Conservation (phyloP, 345 rosid species). For the Euphorbia peplus region DNA sequence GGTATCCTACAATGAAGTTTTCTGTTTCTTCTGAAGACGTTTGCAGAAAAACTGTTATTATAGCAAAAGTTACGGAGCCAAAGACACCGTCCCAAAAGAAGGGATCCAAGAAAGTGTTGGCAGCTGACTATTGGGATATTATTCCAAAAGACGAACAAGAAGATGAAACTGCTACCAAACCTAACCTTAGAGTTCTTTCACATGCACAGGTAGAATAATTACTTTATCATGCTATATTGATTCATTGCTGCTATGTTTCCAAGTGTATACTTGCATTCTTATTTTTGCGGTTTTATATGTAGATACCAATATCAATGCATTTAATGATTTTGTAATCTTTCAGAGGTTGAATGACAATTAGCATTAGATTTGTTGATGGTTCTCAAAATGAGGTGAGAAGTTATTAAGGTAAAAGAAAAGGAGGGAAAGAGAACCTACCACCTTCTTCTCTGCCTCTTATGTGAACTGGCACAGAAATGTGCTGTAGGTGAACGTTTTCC, state of each 20-base stretch:
- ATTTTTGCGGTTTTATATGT: background rate
- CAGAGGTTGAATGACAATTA: background rate
- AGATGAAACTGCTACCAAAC: slow-evolving; percentile 48
- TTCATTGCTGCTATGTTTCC: background rate
- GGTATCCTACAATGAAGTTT: slow-evolving; percentile 83
- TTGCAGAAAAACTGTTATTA: slow-evolving; percentile 50
- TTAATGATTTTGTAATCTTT: background rate
- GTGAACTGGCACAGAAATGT: no score
- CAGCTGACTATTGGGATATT: slow-evolving; percentile 80
- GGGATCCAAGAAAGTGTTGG: slow-evolving; percentile 36
- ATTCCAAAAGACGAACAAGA: slow-evolving; percentile 52
- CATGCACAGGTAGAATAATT: slow-evolving; percentile 64
- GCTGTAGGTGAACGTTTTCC: background rate
- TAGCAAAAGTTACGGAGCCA: slow-evolving; percentile 55
- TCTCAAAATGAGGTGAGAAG: background rate
- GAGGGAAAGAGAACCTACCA: no score
- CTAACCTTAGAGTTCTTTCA: slow-evolving; percentile 53
- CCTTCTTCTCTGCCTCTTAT: no score
- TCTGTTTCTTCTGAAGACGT: slow-evolving; percentile 58
- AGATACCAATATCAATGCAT: background rate
- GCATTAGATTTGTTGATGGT: background rate
- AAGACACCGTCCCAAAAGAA: slow-evolving; percentile 26
- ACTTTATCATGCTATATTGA: background rate
- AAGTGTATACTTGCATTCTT: background rate
- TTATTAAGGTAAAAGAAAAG: no score